Percentiles rank a stretch among this genome's conserved stretches.
Evolutionary conservation across 1,284 basidiomycete genomes (phyloP).

Genomic region (Fomitopsis palustris): DNA sequence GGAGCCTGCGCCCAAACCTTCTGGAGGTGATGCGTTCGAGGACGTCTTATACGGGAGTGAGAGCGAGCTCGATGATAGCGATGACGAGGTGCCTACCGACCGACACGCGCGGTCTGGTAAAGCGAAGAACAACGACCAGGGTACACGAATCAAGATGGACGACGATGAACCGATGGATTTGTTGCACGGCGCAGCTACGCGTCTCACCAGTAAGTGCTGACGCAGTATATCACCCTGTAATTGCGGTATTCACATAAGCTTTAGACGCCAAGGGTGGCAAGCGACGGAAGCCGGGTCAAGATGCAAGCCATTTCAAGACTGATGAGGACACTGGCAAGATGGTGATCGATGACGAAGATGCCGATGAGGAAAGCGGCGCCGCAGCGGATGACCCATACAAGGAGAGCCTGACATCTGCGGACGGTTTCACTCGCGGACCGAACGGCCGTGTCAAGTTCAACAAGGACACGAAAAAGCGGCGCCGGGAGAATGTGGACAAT

Average conservation of each 20-base stretch:
- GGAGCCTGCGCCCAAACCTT: slow-evolving; percentile 41
- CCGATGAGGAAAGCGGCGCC: slow-evolving; percentile 41
- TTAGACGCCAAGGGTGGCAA: slow-evolving; percentile 51
- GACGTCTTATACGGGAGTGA: slow-evolving; percentile 95
- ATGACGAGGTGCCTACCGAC: slow-evolving; percentile 51
- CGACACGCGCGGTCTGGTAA: slow-evolving; percentile 30
- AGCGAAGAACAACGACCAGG: slow-evolving; percentile 35
- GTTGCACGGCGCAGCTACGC: slow-evolving; percentile 78
- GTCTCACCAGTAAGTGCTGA: slow-evolving; percentile 65
- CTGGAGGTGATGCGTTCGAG: slow-evolving; percentile 85
- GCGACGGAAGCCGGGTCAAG: slow-evolving; percentile 80
- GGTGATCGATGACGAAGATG: slow-evolving; percentile 72
- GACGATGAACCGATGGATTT: slow-evolving; percentile 97
- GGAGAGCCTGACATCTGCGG: slow-evolving; percentile 78
- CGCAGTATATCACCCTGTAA: not conserved
- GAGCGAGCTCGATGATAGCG: slow-evolving; percentile 77
- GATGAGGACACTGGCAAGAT: slow-evolving; percentile 88
- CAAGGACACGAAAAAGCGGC: slow-evolving; percentile 91
- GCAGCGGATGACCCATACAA: slow-evolving; percentile 82
- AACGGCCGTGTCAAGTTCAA: slow-evolving; percentile 92
- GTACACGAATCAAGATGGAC: slow-evolving; percentile 78
- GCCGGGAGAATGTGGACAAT: slow-evolving; percentile 59
- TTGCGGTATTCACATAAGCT: not conserved
- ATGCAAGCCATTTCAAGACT: slow-evolving; percentile 84
- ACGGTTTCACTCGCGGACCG: slow-evolving; percentile 84